Conservation (phyloP, 495 filamentous ascomycete species). For the Symbiotaphrina buchneri region DNA sequence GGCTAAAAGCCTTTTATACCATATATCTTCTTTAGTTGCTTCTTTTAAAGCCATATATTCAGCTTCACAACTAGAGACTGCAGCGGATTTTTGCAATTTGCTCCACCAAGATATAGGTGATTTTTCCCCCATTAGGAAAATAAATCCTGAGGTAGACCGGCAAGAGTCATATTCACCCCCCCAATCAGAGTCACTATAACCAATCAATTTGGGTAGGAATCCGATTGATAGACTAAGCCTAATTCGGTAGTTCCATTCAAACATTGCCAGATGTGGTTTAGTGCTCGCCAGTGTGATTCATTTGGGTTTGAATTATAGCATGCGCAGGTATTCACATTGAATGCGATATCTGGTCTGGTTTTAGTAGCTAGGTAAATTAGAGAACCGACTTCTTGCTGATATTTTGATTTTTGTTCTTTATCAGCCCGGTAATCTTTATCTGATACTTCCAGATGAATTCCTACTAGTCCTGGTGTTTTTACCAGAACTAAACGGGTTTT, state of each 20-base stretch:
- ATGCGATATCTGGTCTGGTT: constrained; percentile 2
- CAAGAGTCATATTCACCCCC: constrained; percentile 1
- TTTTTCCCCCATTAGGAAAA: constrained; percentile 1
- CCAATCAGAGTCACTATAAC: constrained; percentile 5
- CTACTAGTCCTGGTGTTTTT: no score
- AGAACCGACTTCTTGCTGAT: not conserved
- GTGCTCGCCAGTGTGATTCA: constrained; percentile 1
- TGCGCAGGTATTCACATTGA: not conserved
- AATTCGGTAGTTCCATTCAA: constrained; percentile 2
- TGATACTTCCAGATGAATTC: no score
- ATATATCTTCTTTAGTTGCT: constrained; percentile 3
- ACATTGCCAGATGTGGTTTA: constrained; percentile 7
- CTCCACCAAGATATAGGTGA: constrained; percentile 3
- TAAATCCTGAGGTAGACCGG: constrained; percentile 1
- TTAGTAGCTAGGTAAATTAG: not conserved
- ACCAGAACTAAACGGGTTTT: no score
- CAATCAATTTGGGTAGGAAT: not conserved
- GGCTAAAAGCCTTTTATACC: constrained; percentile 1
- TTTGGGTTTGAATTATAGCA: constrained; percentile 2
- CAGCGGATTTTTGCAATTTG: not conserved
- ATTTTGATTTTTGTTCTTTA: no score
- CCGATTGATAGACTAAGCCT: not conserved
- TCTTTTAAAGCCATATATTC: constrained; percentile 1
- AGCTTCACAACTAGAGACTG: constrained; percentile 1
- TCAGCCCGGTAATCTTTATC: no score